phyloP scores from a whole-genome alignment of 768 basidiomycete genomes.

The Gloeopeniophorella convolvens region DNA sequence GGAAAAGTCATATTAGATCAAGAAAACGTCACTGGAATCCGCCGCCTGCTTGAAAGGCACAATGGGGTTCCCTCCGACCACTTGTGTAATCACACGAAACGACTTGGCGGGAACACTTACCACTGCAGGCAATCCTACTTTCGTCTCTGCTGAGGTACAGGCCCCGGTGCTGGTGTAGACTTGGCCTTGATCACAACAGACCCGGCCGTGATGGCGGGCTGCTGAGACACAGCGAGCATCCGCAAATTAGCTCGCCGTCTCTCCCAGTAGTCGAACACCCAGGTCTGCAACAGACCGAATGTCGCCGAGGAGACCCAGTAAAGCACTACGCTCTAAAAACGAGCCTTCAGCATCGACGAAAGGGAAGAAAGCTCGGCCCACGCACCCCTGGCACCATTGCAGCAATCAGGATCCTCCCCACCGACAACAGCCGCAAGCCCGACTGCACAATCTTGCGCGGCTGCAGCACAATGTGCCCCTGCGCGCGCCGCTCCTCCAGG shows the following conservation, averaged over 20 bases:
- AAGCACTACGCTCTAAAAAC: slow-evolving; percentile 51
- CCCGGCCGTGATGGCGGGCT: background rate
- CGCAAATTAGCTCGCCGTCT: slow-evolving; percentile 29
- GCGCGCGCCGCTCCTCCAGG: slow-evolving; percentile 38
- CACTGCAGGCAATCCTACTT: background rate
- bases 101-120: slow-evolving; percentile 12
- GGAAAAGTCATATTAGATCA: slow-evolving; percentile 88
- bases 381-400: slow-evolving; percentile 67
- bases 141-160: slow-evolving; percentile 4
- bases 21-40: slow-evolving; percentile 61
- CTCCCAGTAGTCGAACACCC: slow-evolving; percentile 63
- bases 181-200: background rate
- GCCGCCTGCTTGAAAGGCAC: slow-evolving; percentile 26
- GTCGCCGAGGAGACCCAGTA: slow-evolving; percentile 77
- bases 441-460: slow-evolving; percentile 48
- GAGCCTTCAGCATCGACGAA: slow-evolving; percentile 6
- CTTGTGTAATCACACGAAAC: slow-evolving; percentile 64
- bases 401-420: slow-evolving; percentile 62
- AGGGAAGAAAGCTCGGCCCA: slow-evolving; percentile 9
- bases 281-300: slow-evolving; percentile 70
- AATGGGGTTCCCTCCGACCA: slow-evolving; percentile 63
- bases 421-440: slow-evolving; percentile 47
- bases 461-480: slow-evolving; percentile 40
- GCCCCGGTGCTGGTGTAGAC: background rate
- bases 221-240: background rate